Evolutionary conservation across 208 protist species (phyloP).

Genomic region (Trypanosoma cruzi): DNA sequence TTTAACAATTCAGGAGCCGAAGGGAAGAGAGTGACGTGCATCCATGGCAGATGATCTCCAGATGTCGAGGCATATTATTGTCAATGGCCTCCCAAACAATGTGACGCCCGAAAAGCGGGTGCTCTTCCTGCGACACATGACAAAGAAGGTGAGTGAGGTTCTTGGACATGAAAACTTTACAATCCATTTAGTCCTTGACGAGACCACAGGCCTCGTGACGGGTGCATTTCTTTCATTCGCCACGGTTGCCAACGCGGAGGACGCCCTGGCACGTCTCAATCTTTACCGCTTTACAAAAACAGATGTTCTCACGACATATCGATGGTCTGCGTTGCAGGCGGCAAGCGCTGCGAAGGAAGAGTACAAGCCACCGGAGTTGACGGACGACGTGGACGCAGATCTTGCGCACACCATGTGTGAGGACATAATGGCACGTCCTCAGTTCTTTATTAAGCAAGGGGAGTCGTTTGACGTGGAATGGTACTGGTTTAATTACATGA

Average conservation of each 20-base stretch:
- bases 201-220: conserved; percentile 58
- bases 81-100: conserved; percentile 82
- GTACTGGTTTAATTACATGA: conserved; percentile 90
- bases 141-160: conserved; percentile 58
- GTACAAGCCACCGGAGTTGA: conserved; percentile 68
- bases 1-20: not conserved
- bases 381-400: conserved; percentile 50
- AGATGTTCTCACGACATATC: conserved; percentile 77
- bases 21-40: conserved; percentile 24
- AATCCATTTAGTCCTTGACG: conserved; percentile 71
- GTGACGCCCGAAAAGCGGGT: conserved; percentile 84
- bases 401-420: conserved; percentile 85
- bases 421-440: conserved; percentile 75
- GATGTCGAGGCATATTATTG: conserved; percentile 72
- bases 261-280: conserved; percentile 85
- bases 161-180: conserved; percentile 76
- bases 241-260: conserved; percentile 71
- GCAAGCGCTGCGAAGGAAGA: conserved; percentile 49
- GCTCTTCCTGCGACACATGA: conserved; percentile 63
- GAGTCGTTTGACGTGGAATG: conserved; percentile 71
- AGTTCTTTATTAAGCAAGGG: conserved; percentile 87
- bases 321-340: conserved; percentile 71
- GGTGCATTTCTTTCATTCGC: conserved; percentile 82
- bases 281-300: conserved; percentile 76
- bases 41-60: conserved; percentile 35